Evolutionary conservation across 2,329 filamentous ascomycete genomes (phyloP), one percentile per base, ranked within the genome.

Genomic region (Biscogniauxia sp.): DNA sequence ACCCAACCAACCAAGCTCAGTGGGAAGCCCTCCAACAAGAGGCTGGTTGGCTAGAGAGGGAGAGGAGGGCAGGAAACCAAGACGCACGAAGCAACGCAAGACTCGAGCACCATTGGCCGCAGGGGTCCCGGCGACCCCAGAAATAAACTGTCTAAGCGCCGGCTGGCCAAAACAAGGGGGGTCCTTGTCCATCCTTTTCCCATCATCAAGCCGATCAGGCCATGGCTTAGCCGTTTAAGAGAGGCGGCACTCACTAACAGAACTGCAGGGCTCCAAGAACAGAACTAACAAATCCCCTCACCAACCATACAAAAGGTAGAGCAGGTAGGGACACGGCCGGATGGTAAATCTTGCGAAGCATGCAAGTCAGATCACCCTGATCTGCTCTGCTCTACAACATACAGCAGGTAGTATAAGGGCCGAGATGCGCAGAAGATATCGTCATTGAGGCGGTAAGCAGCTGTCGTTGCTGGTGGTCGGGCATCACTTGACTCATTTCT

Each of bases 91-190:
- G 59, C 59, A 63, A 62, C 65, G 63, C 59, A 20, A 58, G 59
- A 26, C 60, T 64, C 37, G 37, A 45, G n/a, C 37, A 5, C 55
- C 63, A 72, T 73, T 73, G 71, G 72, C 45, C 54, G 49, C 51
- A 49, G 59, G 49, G 60, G 51, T 64, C 60, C 57, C 55, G 45
- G 64, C 60, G 50, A 68, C 65, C 68, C 68, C 64, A 66, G 69
- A 66, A 66, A 66, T 67, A 67, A 67, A 65, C 63, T 64, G 62
- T 66, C 63, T 73, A 73, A 73, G 72, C 72, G 72, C 72, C 69
- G 64, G 64, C 52, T 57, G 64, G 61, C 57, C 58, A 57, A 56
- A 63, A 64, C 66, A 62, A 57, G 69, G 70, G 68, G 58, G 15
- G 6, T 20, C 23, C 50, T 61, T 2, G 50, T 52, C 19, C 50